A percentile compares a stretch with the other conserved stretches of the same genome.
These are phyloP conservation scores for Aquilaria yunnanensis DNA, from an alignment of 345 rosid genomes.

Conservation along the genomic window DNA sequence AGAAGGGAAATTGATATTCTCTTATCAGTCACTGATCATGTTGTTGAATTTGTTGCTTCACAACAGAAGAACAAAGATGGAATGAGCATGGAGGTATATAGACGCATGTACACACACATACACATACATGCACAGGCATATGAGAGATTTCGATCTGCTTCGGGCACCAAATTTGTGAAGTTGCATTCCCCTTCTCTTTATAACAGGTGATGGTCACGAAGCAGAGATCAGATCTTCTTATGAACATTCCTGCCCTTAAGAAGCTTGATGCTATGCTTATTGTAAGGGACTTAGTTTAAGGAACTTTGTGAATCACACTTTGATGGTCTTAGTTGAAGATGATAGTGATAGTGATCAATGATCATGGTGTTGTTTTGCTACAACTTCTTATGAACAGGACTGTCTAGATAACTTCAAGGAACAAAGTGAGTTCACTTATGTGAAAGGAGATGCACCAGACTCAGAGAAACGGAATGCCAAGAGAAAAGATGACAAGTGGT, in stretches of 20 bases:
- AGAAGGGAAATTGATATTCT: constrained; percentile 42
- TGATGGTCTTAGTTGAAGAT: too few species aligned
- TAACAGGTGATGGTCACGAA: constrained; percentile 67
- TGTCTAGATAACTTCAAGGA: constrained; percentile 77
- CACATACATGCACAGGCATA: background rate
- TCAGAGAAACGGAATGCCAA: constrained; percentile 36
- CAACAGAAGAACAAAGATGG: constrained; percentile 40
- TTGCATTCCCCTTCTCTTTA: constrained; percentile 1
- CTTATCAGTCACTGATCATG: constrained; percentile 42
- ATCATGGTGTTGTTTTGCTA: too few species aligned
- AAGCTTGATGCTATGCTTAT: constrained; percentile 86
- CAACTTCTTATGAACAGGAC: constrained; percentile 31
- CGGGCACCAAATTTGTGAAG: background rate
- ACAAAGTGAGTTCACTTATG: constrained; percentile 59
- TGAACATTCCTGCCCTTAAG: constrained; percentile 80
- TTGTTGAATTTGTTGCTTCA: constrained; percentile 48
- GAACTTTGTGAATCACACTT: too few species aligned
- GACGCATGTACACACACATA: background rate
- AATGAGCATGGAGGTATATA: constrained; percentile 31
- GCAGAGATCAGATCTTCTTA: constrained; percentile 69
- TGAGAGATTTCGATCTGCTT: constrained; percentile 1
- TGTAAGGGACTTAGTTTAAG: constrained; percentile 29
- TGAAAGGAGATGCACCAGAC: constrained; percentile 60
- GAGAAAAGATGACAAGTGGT: constrained; percentile 85
- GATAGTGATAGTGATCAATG: too few species aligned